Conservation (phyloP, 2,329 filamentous ascomycete genomes). For the Penicillium sp. region DNA sequence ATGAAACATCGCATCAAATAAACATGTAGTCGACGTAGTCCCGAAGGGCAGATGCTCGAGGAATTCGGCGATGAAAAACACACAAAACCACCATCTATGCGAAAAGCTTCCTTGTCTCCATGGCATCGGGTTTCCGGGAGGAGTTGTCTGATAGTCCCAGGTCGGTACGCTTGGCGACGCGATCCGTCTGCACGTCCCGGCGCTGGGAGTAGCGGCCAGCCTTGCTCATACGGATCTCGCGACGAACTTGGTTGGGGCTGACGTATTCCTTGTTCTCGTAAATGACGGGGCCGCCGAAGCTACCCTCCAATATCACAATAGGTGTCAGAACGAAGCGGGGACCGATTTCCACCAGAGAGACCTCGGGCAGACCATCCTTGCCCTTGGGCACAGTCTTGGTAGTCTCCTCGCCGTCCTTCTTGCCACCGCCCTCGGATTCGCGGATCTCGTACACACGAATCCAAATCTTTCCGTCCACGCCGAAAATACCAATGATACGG, state of each 20-base stretch:
- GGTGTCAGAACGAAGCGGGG: constrained; percentile 89
- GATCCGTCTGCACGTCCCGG: constrained; percentile 67
- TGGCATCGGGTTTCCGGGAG: constrained; percentile 58
- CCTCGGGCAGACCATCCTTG: constrained; percentile 60
- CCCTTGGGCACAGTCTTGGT: constrained; percentile 38
- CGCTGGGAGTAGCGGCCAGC: constrained; percentile 72
- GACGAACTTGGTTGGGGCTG: constrained; percentile 86
- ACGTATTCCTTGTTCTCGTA: constrained; percentile 98
- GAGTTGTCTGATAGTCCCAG: constrained; percentile 65
- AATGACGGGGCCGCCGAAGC: constrained; percentile 91
- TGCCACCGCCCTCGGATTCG: constrained; percentile 64
- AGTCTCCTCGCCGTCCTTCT: constrained; percentile 42
- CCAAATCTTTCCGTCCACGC: constrained; percentile 93
- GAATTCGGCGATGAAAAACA: constrained; percentile 19
- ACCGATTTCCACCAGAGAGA: constrained; percentile 86
- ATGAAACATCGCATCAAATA: constrained; percentile 33
- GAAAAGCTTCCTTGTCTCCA: constrained; percentile 75
- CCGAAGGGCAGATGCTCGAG: constrained; percentile 27
- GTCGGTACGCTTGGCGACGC: constrained; percentile 66
- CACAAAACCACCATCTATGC: constrained; percentile 36
- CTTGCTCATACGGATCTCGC: constrained; percentile 71
- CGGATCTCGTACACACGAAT: constrained; percentile 89
- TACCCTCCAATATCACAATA: constrained; percentile 90
- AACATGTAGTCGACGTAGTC: constrained; percentile 29
- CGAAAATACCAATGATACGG: constrained; percentile 86